Evolutionary conservation across 805 yeast genomes (phyloP).

Genomic region (Nakazawaea anatomiae): DNA sequence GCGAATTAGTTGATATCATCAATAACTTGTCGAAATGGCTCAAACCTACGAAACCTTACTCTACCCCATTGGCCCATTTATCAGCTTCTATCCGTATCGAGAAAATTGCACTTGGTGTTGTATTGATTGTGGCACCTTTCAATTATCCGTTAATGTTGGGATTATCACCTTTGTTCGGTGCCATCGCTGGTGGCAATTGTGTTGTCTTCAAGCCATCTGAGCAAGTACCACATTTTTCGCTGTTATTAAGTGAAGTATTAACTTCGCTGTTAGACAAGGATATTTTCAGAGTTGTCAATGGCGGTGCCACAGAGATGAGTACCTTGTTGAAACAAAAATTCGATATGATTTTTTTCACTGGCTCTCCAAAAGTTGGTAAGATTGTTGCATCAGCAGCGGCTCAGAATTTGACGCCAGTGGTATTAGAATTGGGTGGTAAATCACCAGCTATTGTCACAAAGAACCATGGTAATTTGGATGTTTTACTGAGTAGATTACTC

Average conservation of each 20-base stretch:
- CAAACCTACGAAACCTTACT: conserved; percentile 38
- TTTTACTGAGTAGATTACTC: conserved; percentile 52
- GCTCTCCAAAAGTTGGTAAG: conserved; percentile 69
- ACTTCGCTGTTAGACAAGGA: conserved; percentile 46
- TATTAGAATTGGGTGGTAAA: conserved; percentile 89
- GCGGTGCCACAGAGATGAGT: conserved; percentile 60
- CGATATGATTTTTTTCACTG: conserved; percentile 86
- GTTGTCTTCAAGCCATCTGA: conserved; percentile 78
- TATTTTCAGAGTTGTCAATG: conserved; percentile 61
- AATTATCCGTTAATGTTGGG: conserved; percentile 71
- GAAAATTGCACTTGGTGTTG: conserved; percentile 53
- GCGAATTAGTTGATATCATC: conserved; percentile 57
- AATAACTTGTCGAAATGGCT: conserved; percentile 55
- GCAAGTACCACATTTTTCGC: conserved; percentile 55
- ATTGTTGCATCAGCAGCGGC: conserved; percentile 79
- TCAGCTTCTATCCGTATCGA: conserved; percentile 24
- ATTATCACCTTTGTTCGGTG: conserved; percentile 65
- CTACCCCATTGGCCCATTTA: conserved; percentile 28
- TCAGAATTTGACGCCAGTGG: conserved; percentile 72
- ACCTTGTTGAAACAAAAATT: conserved; percentile 55
- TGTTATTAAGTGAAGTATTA: conserved; percentile 51
- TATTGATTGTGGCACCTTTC: conserved; percentile 72
- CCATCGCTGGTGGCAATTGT: conserved; percentile 80
- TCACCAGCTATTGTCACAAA: conserved; percentile 73
- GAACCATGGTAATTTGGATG: conserved; percentile 35